Conservation (phyloP, 2,329 filamentous ascomycete genomes). For the Emmonsiellopsis sp. region DNA sequence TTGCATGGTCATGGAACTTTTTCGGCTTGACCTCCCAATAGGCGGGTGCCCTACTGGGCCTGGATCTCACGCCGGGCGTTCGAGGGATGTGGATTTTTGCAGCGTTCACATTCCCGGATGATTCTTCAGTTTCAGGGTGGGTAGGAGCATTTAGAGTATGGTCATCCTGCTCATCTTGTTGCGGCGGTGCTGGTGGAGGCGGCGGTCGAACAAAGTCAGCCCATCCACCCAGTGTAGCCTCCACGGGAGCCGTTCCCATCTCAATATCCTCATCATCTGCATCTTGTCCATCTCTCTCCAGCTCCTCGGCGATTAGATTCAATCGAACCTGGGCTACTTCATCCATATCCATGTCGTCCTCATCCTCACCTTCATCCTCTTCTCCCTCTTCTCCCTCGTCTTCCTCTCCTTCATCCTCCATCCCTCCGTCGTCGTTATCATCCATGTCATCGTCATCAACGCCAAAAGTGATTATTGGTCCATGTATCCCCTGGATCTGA, state of each 20-base stretch:
- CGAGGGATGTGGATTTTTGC: slow-evolving; percentile 60
- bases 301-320: slow-evolving; percentile 15
- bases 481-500: not conserved
- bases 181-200: slow-evolving; percentile 40
- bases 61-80: slow-evolving; percentile 54
- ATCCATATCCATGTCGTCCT: slow-evolving; percentile 30
- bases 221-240: slow-evolving; percentile 71
- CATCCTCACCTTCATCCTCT: slow-evolving; percentile 29
- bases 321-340: slow-evolving; percentile 32
- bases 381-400: slow-evolving; percentile 27
- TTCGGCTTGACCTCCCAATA: slow-evolving; percentile 80
- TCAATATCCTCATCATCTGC: slow-evolving; percentile 43
- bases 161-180: slow-evolving; percentile 23
- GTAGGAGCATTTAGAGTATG: slow-evolving; percentile 1
- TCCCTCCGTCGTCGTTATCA: slow-evolving; percentile 18
- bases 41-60: slow-evolving; percentile 45
- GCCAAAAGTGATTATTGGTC: slow-evolving; percentile 14
- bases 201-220: slow-evolving; percentile 58
- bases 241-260: slow-evolving; percentile 55
- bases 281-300: slow-evolving; percentile 4
- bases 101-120: not conserved
- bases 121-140: not conserved
- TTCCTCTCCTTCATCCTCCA: slow-evolving; percentile 26
- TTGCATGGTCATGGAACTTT: slow-evolving; percentile 54
- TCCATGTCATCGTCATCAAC: not conserved